These are phyloP conservation scores for Cercospora janseana DNA, from an alignment of 2,329 filamentous ascomycete genomes.

Conservation along the genomic window DNA sequence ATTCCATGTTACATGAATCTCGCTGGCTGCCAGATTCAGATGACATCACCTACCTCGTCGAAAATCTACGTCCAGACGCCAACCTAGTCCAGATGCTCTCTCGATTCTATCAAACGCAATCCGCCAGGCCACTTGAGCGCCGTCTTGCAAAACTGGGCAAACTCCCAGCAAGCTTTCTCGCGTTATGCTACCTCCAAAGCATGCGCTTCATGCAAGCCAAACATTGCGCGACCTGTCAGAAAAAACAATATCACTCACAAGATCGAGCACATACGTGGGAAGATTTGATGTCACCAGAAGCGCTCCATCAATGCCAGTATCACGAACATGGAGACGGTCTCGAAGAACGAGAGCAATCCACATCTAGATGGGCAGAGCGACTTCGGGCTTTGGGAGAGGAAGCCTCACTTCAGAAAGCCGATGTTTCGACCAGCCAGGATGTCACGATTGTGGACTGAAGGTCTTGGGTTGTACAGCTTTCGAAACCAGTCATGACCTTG, in stretches of 20 bases:
- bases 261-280: conserved; percentile 2
- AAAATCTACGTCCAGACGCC: conserved; percentile 1
- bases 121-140: background rate
- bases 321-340: conserved; percentile 14
- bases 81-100: background rate
- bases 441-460: background rate
- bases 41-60: conserved; percentile 8
- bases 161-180: conserved; percentile 1
- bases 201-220: conserved; percentile 4
- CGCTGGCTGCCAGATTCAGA: background rate
- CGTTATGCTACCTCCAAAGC: conserved; percentile 1
- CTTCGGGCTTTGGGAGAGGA: background rate
- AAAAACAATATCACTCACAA: background rate
- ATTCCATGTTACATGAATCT: background rate
- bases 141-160: background rate
- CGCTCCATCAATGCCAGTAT: background rate
- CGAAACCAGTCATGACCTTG: no score
- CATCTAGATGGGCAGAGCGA: background rate
- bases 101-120: background rate
- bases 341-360: conserved; percentile 1
- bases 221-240: background rate
- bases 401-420: background rate
- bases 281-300: background rate
- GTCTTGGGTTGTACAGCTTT: no score
- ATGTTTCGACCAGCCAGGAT: background rate